Evolutionary conservation across 2,329 filamentous ascomycete genomes (phyloP), one percentile per base, ranked within the genome.

Genomic region (Gaeumannomyces tritici): DNA sequence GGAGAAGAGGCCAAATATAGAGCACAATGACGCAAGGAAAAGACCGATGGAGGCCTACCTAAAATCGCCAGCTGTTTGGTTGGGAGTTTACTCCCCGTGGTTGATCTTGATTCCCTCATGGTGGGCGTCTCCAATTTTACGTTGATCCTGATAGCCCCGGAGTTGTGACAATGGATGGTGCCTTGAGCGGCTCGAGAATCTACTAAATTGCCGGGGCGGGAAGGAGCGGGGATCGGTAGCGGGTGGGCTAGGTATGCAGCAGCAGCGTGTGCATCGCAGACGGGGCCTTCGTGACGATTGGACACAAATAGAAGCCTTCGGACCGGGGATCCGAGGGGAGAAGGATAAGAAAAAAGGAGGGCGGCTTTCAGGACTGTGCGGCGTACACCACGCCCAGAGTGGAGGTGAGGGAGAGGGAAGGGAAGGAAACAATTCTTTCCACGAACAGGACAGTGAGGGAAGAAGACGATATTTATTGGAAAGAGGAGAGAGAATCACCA

Each of bases 1-100:
- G 42, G 24, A 55, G 64, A 64, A 63, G 66, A 68, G 67, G 57
- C 56, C 31, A 55, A 62, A 18, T 60, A 59, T n/a, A 13, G 55
- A 55, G 27, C 42, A 62, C n/a, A 35, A 54, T 60, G 54, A 31
- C 27, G 33, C 42, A 61, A 64, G 61, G 60, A 60, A 51, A 51
- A 3, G 64, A 65, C 64, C 61, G 51, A 62, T 61, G 63, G 59
- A 55, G 31, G 64, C 67, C 79, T 81, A 92, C 89, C 87, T 66
- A 96, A 77, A 71, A 96, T 92, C 56, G 86, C 77, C 70, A 96
- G 79, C 77, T 96, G 91, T 80, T 87, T 84, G 55, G 84, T 79
- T 0, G 91, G 90, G 79, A 95, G 80, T 78, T 86, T 89, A 29
- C 85, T 82, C 66, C 73, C 74, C 67, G 67, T 63, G 65, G 68